Percentiles rank a stretch among this genome's conserved stretches.
Evolutionary conservation across 768 basidiomycete genomes (phyloP).

Genomic region (Asterophora lycoperdoides): DNA sequence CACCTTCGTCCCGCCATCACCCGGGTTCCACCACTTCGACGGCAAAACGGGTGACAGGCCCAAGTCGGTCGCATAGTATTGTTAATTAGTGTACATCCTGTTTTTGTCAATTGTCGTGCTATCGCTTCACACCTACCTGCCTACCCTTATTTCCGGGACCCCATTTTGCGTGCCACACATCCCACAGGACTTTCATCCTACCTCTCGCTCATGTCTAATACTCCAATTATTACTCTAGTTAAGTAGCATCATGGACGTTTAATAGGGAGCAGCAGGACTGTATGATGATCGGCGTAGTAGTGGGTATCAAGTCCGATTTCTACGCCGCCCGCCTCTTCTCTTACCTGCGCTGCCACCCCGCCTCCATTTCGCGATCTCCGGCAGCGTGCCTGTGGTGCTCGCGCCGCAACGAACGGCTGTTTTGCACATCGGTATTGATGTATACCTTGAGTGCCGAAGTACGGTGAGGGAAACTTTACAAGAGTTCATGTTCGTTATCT

Average conservation of each 20-base stretch:
- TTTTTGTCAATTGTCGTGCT: slow-evolving; percentile 7
- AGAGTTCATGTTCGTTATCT: too few relatives aligned
- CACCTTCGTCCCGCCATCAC: slow-evolving; percentile 56
- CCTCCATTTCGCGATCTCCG: slow-evolving; percentile 26
- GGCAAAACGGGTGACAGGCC: slow-evolving; percentile 38
- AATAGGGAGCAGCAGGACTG: slow-evolving; percentile 2
- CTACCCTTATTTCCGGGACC: neutral
- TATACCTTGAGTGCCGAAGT: too few relatives aligned
- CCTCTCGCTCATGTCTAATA: slow-evolving; percentile 2
- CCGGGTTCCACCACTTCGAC: slow-evolving; percentile 48
- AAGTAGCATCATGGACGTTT: slow-evolving; percentile 8
- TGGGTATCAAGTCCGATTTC: slow-evolving; percentile 16
- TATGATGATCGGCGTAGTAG: slow-evolving; percentile 9
- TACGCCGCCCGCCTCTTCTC: neutral
- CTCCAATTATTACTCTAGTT: neutral
- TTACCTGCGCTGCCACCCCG: slow-evolving; percentile 16
- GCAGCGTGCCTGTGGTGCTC: slow-evolving; percentile 15
- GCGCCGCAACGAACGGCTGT: slow-evolving; percentile 31
- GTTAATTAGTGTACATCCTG: slow-evolving; percentile 14
- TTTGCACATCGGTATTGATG: too few relatives aligned
- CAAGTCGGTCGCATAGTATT: slow-evolving; percentile 38
- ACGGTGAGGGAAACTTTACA: too few relatives aligned
- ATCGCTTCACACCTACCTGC: slow-evolving; percentile 6
- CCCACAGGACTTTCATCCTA: neutral
- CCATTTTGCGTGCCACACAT: neutral